Evolutionary conservation across 75 land plant genomes (phyloP), one percentile per base, ranked within the genome.

Genomic region (Azolla pinnata): DNA sequence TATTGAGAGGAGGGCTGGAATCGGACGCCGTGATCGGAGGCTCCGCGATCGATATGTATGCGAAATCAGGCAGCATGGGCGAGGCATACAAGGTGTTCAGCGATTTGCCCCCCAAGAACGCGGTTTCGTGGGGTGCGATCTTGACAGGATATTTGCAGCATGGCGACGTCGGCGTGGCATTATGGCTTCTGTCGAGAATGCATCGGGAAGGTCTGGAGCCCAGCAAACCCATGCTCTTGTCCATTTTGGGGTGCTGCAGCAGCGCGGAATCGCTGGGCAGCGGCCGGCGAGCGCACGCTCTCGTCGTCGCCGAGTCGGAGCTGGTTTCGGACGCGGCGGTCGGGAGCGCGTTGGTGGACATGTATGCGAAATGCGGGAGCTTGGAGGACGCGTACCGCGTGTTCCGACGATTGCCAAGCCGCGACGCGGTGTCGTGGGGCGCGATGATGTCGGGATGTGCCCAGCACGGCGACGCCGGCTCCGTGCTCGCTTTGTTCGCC

Each of bases 81-180:
- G 31, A 61, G 7, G 58, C 63, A 8, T 21, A 24, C n/a, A 1
- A 44, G 50, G 50, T 69, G 21, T 69, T 69, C 20, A 2, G 34
- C 2, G 31, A 29, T n/a, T 35, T 65, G 71, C 18, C 30, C 32
- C 61, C 25, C 23, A 19, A 56, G 23, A 57, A 67, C n/a, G 26
- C 38, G 44, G 60, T 66, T 7, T 65, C 70, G 10, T 68, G 69
- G 69, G 64, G 31, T 28, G 55, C 70, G 10, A 65, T 68, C 30
- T 24, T 68, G 31, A 25, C 57, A 17, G 71, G 48, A 23, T 64
- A 50, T 65, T 28, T 52, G 5, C 59, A 32, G 33, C 53, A 64
- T 14, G 69, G 71, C 17, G 7, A 23, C 33, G 28, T 7, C 30
- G 21, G 21, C 8, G 12, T 65, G 9, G 71, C 69, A n/a, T n/a